Base-by-base conservation (phyloP, 75 land plant species). In the Picea sitchensis region DNA sequence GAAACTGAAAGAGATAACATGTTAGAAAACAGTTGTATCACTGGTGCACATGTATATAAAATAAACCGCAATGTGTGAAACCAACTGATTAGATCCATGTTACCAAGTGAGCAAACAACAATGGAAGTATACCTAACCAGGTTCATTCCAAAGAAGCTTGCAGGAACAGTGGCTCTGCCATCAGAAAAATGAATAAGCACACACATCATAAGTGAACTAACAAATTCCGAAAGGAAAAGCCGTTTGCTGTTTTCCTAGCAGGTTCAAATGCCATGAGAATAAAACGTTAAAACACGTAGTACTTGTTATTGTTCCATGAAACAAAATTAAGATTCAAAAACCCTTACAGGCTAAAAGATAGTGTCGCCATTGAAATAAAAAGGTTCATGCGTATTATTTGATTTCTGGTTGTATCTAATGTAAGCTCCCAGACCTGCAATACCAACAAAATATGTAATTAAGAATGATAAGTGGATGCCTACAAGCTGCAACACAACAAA, bases 401-500 rank as follows among this genome's bases (percentile, higher is more conserved):
- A 59, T 87, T 87, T 30, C 89, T 87, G 57, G 88, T 87, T 51
- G 87, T 85, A 69, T 87, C 89, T 36, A 87, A 76, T 14, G 88
- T 87, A 67, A 87, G 83, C 81, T 87, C 89, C 89, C 89, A 87
- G 26, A 87, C 87, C 88, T 87, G 71, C 72, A 61, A 15, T 18
- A 44, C 13, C 41, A 80, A 78, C 54, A 78, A 34, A 17, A 80
- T 32, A 73, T 51, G 57, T 80, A 21, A 80, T 31, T 21, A 61
- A 80, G 61, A 23, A 30, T 59, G 23, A 36, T 41, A 57, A 54
- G 61, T 20, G 2, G 54, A 44, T 59, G 80, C 38, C n/a, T 80
- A 78, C 20, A 60, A 56, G 41, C 78, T 56, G 30, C 23, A 18
- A 14, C 14, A 38, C 13, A 34, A 65, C 13, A 14, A n/a, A 38